These are phyloP conservation scores for Cairneyella variabilis DNA, from an alignment of 495 filamentous ascomycete species.

Conservation along the genomic window DNA sequence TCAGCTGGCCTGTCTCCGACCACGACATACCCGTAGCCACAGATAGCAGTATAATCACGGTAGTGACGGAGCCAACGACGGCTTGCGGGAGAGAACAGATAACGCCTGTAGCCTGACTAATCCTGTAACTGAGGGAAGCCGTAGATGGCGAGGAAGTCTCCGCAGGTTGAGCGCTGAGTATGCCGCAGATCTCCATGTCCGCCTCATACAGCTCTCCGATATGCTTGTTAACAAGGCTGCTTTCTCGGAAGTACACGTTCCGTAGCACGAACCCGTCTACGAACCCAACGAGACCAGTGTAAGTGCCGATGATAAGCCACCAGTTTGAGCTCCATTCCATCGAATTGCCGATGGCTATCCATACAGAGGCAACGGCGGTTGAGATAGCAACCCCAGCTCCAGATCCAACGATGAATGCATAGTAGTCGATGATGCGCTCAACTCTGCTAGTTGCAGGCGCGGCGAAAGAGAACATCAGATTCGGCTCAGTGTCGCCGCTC, in stretches of 20 bases:
- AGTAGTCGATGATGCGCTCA: constrained; percentile 31
- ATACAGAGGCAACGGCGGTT: constrained; percentile 26
- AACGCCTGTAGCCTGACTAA: neutral
- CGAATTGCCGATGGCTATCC: constrained; percentile 27
- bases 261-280: constrained; percentile 35
- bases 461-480: constrained; percentile 17
- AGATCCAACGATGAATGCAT: constrained; percentile 33
- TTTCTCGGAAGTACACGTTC: constrained; percentile 32
- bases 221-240: constrained; percentile 13
- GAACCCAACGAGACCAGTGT: constrained; percentile 36
- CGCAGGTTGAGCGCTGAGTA: too few relatives aligned
- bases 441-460: constrained; percentile 26
- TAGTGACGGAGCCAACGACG: constrained; percentile 11
- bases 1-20: constrained; percentile 34
- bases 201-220: constrained; percentile 6
- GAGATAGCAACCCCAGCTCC: constrained; percentile 29
- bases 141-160: too few relatives aligned
- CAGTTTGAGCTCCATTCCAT: constrained; percentile 31
- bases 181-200: neutral
- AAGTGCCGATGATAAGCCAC: constrained; percentile 39
- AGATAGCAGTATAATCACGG: constrained; percentile 26
- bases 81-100: neutral
- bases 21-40: constrained; percentile 32
- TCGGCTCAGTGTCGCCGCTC: constrained; percentile 20
- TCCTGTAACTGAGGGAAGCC: neutral